phyloP scores from a whole-genome alignment of 495 filamentous ascomycete species.

The Durotheca rogersii region DNA sequence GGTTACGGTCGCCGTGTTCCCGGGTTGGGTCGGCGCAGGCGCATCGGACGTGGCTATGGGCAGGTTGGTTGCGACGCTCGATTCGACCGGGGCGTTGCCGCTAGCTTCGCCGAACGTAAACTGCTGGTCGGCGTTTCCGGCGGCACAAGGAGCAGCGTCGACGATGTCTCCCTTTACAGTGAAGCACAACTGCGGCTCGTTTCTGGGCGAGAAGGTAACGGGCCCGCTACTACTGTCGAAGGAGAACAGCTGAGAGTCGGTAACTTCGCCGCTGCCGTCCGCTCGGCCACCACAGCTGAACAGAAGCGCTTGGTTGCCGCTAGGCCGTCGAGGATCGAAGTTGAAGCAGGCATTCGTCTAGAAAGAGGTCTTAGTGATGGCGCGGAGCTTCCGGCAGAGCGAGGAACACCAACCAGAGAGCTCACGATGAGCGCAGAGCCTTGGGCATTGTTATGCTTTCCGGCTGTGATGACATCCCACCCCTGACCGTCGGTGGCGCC shows the following conservation, averaged over 20 bases:
- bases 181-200: slow-evolving; percentile 47
- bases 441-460: slow-evolving; percentile 49
- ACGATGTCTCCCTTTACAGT: slow-evolving; percentile 47
- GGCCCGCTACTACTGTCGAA: slow-evolving; percentile 47
- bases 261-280: slow-evolving; percentile 52
- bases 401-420: slow-evolving; percentile 41
- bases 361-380: background rate
- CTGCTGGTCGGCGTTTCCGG: slow-evolving; percentile 43
- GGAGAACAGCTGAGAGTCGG: slow-evolving; percentile 51
- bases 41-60: too few relatives aligned
- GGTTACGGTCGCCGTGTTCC: slow-evolving; percentile 1
- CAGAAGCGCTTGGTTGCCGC: slow-evolving; percentile 50
- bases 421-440: slow-evolving; percentile 53
- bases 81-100: slow-evolving; percentile 3
- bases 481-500: slow-evolving; percentile 50
- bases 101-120: slow-evolving; percentile 47
- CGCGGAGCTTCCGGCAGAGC: background rate
- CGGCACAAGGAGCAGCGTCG: slow-evolving; percentile 46
- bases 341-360: slow-evolving; percentile 58
- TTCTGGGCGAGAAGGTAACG: slow-evolving; percentile 45
- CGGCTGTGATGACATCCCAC: slow-evolving; percentile 57
- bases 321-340: slow-evolving; percentile 51
- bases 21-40: slow-evolving; percentile 5
- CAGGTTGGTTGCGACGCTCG: background rate
- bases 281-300: slow-evolving; percentile 60